Evolutionary conservation across 441 rosid species (phyloP).

Genomic region (Capsella rubella): DNA sequence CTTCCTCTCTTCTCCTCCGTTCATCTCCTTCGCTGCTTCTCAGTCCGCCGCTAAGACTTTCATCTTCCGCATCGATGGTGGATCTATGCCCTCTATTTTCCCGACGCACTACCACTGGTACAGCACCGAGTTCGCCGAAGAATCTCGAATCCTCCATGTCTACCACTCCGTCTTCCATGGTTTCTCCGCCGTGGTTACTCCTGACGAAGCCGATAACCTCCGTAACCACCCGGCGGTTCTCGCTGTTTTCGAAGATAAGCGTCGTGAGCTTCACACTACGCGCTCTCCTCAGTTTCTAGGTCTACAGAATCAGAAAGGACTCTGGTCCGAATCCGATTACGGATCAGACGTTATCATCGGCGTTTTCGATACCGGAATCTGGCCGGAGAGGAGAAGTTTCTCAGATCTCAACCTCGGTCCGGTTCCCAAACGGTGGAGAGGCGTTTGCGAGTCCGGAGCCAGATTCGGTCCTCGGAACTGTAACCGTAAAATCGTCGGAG

Average conservation of each 20-base stretch:
- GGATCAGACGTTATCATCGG: slow-evolving; percentile 84
- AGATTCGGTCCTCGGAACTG: slow-evolving; percentile 54
- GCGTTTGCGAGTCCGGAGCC: slow-evolving; percentile 60
- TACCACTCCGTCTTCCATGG: slow-evolving; percentile 93
- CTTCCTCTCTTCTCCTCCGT: slow-evolving; percentile 15
- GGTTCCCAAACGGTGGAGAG: slow-evolving; percentile 72
- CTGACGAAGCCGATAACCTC: slow-evolving; percentile 52
- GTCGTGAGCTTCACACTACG: slow-evolving; percentile 78
- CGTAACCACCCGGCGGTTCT: slow-evolving; percentile 66
- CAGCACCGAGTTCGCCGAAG: slow-evolving; percentile 64
- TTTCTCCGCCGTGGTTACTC: slow-evolving; percentile 67
- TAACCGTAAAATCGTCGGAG: slow-evolving; percentile 75
- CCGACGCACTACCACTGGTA: slow-evolving; percentile 89
- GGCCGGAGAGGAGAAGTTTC: slow-evolving; percentile 84
- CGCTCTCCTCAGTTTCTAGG: slow-evolving; percentile 89
- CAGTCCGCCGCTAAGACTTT: slow-evolving; percentile 51
- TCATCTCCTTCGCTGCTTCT: slow-evolving; percentile 37
- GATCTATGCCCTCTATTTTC: slow-evolving; percentile 78
- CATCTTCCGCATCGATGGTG: slow-evolving; percentile 68
- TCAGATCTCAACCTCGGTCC: slow-evolving; percentile 77
- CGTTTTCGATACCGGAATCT: slow-evolving; percentile 75
- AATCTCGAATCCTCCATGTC: slow-evolving; percentile 67
- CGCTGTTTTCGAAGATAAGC: slow-evolving; percentile 66
- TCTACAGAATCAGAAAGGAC: slow-evolving; percentile 71
- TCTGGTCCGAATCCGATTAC: slow-evolving; percentile 81